Conservation (phyloP, 768 basidiomycete genomes). For the Leucocoprinus sp. region DNA sequence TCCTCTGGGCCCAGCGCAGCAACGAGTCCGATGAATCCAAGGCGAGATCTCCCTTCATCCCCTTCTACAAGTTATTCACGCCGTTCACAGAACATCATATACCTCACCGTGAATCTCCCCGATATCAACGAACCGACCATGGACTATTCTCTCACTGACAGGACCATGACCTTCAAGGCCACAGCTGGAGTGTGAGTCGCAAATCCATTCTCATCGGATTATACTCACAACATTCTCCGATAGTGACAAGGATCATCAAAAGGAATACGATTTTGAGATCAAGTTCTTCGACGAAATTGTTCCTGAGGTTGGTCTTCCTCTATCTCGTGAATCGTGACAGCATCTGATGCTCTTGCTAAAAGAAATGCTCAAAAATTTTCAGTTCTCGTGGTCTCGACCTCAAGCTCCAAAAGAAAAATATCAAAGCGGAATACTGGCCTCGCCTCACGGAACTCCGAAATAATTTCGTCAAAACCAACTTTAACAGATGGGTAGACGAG, state of each 20-base stretch:
- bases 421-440: slow-evolving; percentile 80
- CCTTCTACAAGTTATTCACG: slow-evolving; percentile 16
- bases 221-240: slow-evolving; percentile 14
- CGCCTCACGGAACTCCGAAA: slow-evolving; percentile 85
- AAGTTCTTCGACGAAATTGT: slow-evolving; percentile 70
- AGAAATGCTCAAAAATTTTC: slow-evolving; percentile 54
- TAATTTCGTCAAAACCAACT: slow-evolving; percentile 89
- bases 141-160: slow-evolving; percentile 50
- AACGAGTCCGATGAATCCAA: slow-evolving; percentile 55
- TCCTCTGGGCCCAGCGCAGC: slow-evolving; percentile 94
- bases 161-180: slow-evolving; percentile 53
- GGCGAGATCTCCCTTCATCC: slow-evolving; percentile 30
- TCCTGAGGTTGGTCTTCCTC: slow-evolving; percentile 52
- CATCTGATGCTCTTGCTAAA: slow-evolving; percentile 11
- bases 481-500: slow-evolving; percentile 93
- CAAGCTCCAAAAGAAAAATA: slow-evolving; percentile 75
- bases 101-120: slow-evolving; percentile 76
- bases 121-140: slow-evolving; percentile 56
- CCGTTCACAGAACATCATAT: slow-evolving; percentile 67
- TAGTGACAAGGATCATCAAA: slow-evolving; percentile 37
- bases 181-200: slow-evolving; percentile 50
- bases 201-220: background rate
- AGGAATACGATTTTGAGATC: slow-evolving; percentile 67
- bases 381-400: slow-evolving; percentile 60
- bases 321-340: background rate